A percentile compares a stretch with the other conserved stretches of the same genome.
Conservation (phyloP, 176 grass and related monocot genomes). For the Oryza meyeriana region DNA sequence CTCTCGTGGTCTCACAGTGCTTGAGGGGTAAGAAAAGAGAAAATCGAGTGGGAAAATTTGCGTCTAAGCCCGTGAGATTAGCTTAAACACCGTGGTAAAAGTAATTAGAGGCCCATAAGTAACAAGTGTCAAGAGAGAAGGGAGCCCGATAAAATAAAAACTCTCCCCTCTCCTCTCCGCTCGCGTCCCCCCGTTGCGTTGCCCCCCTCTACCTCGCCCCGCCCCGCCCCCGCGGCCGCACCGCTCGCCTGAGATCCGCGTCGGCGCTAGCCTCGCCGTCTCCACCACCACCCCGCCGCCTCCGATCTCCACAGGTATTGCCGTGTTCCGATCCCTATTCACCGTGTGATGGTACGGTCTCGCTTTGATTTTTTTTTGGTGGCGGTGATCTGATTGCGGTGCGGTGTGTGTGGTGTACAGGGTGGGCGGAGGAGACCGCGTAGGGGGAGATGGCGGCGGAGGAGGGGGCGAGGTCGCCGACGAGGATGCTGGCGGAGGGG, state of each 20-base stretch:
- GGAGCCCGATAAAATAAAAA: conserved; percentile 29
- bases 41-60: background rate
- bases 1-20: background rate
- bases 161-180: background rate
- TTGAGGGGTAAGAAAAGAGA: conserved; percentile 27
- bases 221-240: conserved; percentile 3
- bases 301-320: conserved; percentile 44
- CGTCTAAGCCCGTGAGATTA: background rate
- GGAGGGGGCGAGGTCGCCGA: conserved; percentile 51
- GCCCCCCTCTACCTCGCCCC: background rate
- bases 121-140: background rate
- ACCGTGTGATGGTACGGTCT: background rate
- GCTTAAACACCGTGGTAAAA: background rate
- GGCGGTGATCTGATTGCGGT: conserved; percentile 6
- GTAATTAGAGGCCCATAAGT: conserved; percentile 20
- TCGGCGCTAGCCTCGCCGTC: conserved; percentile 1
- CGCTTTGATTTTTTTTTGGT: background rate
- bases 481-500: conserved; percentile 62
- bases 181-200: background rate
- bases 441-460: conserved; percentile 49
- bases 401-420: background rate
- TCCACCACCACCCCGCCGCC: background rate
- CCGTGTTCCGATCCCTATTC: background rate
- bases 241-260: conserved; percentile 37
- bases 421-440: conserved; percentile 26